Conservation (phyloP, 495 filamentous ascomycete genomes). For the Neurospora sp. region DNA sequence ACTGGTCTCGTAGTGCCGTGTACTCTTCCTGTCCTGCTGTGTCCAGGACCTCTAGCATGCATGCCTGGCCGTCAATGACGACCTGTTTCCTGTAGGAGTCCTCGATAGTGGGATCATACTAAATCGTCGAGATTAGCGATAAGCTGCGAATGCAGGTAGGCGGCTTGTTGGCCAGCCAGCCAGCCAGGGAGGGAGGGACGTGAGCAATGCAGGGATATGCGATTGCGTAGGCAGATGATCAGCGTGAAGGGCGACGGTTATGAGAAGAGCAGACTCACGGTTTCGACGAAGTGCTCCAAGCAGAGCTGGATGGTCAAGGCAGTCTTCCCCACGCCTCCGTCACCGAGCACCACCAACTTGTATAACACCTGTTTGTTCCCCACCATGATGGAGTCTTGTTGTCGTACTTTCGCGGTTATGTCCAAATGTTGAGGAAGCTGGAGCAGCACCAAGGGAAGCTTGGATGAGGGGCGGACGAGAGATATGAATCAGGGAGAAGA, state of each 20-base stretch:
- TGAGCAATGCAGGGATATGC: background rate
- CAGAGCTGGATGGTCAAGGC: conserved; percentile 93
- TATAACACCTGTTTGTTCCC: conserved; percentile 82
- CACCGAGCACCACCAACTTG: conserved; percentile 93
- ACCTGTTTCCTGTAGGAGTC: conserved; percentile 97
- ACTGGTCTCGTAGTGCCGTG: conserved; percentile 91
- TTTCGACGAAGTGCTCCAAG: conserved; percentile 51
- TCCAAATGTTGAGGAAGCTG: conserved; percentile 5
- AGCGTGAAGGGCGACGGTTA: conserved; percentile 1
- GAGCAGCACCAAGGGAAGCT: background rate
- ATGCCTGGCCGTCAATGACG: conserved; percentile 90
- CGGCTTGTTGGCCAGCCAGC: background rate
- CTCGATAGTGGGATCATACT: conserved; percentile 96
- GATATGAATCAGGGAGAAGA: background rate
- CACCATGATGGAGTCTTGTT: conserved; percentile 34
- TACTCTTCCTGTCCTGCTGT: conserved; percentile 99
- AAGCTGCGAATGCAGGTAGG: background rate
- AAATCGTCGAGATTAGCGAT: background rate
- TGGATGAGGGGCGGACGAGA: conserved; percentile 6
- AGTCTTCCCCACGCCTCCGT: conserved; percentile 78
- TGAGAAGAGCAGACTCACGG: conserved; percentile 25
- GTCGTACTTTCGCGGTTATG: conserved; percentile 3
- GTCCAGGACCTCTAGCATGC: conserved; percentile 97
- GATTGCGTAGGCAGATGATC: background rate
- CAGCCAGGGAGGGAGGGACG: background rate